Conservation (phyloP, 495 filamentous ascomycete species). For the Neurospora tetraspora region DNA sequence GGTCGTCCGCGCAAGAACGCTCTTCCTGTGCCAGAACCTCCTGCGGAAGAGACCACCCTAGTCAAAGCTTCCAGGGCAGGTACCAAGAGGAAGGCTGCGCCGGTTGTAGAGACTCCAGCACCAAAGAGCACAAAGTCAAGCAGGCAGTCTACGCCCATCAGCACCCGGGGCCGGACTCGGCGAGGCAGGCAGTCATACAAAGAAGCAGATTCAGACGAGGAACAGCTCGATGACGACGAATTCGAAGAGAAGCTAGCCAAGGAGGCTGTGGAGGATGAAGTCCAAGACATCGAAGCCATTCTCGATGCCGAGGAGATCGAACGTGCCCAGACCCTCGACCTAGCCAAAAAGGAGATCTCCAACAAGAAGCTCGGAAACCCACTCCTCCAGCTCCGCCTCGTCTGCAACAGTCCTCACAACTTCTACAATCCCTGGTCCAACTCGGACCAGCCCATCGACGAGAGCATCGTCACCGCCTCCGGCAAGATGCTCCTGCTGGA, state of each 20-base stretch:
- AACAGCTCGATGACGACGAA: slow-evolving; percentile 63
- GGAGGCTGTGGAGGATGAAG: slow-evolving; percentile 42
- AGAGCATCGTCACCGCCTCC: slow-evolving; percentile 70
- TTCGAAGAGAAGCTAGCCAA: slow-evolving; percentile 61
- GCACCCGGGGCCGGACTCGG: slow-evolving; percentile 31
- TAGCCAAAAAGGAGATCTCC: slow-evolving; percentile 76
- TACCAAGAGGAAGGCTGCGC: slow-evolving; percentile 34
- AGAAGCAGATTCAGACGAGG: slow-evolving; percentile 51
- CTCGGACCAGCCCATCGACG: slow-evolving; percentile 49
- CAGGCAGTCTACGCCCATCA: slow-evolving; percentile 57
- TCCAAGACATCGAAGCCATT: slow-evolving; percentile 34
- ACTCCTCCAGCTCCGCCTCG: slow-evolving; percentile 82
- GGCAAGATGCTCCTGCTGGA: slow-evolving; percentile 96
- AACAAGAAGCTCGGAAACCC: slow-evolving; percentile 93
- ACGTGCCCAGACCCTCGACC: slow-evolving; percentile 58
- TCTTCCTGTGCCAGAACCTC: background rate
- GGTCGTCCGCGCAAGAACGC: slow-evolving; percentile 10
- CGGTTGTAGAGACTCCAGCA: slow-evolving; percentile 5
- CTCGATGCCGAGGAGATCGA: slow-evolving; percentile 52
- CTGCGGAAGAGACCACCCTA: background rate
- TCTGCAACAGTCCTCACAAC: slow-evolving; percentile 89
- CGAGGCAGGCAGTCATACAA: slow-evolving; percentile 35
- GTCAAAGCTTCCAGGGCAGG: slow-evolving; percentile 14
- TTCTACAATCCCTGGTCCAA: slow-evolving; percentile 87
- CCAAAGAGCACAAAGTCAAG: slow-evolving; percentile 67